Evolutionary conservation across 768 basidiomycete genomes (phyloP).

Genomic region (Leucocoprinus birnbaumii): DNA sequence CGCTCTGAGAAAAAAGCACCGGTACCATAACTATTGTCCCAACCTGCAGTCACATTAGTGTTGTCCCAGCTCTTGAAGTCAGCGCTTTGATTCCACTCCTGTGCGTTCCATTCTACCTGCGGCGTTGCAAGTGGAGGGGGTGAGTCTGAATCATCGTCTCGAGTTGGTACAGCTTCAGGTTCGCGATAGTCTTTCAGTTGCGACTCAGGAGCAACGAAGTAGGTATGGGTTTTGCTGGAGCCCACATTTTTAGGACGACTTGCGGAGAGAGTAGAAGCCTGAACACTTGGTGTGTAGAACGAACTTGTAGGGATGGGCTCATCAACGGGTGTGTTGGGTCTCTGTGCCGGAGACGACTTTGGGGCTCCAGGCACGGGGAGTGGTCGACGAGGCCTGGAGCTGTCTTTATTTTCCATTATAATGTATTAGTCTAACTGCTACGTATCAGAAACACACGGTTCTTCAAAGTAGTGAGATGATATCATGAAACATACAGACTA

Average conservation of each 20-base stretch:
- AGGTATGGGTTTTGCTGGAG: slow-evolving; percentile 38
- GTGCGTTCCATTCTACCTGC: slow-evolving; percentile 14
- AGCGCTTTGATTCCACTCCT: slow-evolving; percentile 18
- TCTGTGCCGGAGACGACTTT: slow-evolving; percentile 24
- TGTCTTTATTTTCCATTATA: slow-evolving; percentile 47
- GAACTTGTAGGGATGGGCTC: slow-evolving; percentile 21
- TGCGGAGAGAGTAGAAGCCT: slow-evolving; percentile 34
- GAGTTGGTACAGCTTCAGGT: slow-evolving; percentile 53
- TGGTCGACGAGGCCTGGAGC: slow-evolving; percentile 43
- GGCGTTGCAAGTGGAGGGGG: slow-evolving; percentile 39
- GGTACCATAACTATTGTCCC: slow-evolving; percentile 17
- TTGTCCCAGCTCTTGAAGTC: slow-evolving; percentile 16
- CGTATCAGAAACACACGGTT: neutral
- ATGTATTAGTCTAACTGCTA: neutral
- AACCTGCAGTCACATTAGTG: neutral
- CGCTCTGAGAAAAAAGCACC: slow-evolving; percentile 23
- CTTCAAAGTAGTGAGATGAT: neutral
- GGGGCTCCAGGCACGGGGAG: slow-evolving; percentile 40
- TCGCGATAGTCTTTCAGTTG: slow-evolving; percentile 43
- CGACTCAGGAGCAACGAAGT: slow-evolving; percentile 27
- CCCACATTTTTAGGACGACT: slow-evolving; percentile 36
- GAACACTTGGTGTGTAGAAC: slow-evolving; percentile 28
- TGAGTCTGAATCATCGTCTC: slow-evolving; percentile 30
- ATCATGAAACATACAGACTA: slow-evolving; percentile 11
- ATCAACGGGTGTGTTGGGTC: slow-evolving; percentile 39